Conservation (phyloP, 345 rosid species). For the Rhodamnia rubescens region DNA sequence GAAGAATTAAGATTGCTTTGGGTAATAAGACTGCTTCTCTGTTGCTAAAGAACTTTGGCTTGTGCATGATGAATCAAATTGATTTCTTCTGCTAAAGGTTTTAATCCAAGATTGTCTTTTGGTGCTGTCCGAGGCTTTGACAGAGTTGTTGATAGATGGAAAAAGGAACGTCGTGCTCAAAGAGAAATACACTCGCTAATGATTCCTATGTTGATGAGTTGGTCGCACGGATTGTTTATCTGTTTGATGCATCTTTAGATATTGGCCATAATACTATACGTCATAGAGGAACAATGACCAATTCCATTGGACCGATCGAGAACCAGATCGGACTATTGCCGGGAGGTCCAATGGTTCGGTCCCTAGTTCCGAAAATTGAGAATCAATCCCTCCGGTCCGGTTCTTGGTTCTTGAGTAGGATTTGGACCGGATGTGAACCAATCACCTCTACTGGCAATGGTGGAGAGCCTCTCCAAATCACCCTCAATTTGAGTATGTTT, state of each 20-base stretch:
- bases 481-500: background rate
- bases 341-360: too few relatives aligned
- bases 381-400: too few relatives aligned
- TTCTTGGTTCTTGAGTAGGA: too few relatives aligned
- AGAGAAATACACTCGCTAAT: background rate
- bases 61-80: rapidly evolving
- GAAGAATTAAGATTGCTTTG: background rate
- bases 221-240: too few relatives aligned
- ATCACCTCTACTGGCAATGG: background rate
- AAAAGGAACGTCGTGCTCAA: background rate
- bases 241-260: too few relatives aligned
- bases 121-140: background rate
- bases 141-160: background rate
- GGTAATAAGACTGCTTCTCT: background rate
- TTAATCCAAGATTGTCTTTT: background rate
- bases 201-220: too few relatives aligned
- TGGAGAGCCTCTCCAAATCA: background rate
- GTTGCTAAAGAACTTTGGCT: background rate
- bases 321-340: too few relatives aligned
- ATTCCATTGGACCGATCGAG: too few relatives aligned
- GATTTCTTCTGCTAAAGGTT: background rate
- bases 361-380: too few relatives aligned
- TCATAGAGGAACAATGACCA: too few relatives aligned
- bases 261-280: too few relatives aligned
- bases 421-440: too few relatives aligned